Evolutionary conservation across 2,329 filamentous ascomycete genomes (phyloP).

Genomic region (Blastomyces gilchristii): DNA sequence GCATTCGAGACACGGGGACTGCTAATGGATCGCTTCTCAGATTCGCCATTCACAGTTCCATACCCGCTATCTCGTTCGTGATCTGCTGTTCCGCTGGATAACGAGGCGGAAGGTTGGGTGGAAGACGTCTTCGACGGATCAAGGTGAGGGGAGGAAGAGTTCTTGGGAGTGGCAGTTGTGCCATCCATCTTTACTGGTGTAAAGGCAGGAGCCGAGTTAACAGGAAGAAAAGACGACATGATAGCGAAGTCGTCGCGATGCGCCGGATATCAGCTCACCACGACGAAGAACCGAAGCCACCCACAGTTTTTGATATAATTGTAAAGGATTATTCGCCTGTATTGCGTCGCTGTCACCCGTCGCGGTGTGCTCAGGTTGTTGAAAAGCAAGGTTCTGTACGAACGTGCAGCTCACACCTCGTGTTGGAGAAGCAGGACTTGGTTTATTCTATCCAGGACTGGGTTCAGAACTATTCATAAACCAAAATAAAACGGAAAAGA

Average conservation of each 20-base stretch:
- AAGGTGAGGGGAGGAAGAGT: constrained; percentile 36
- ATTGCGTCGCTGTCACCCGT: background rate
- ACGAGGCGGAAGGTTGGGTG: background rate
- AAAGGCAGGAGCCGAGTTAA: constrained; percentile 46
- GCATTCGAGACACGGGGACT: background rate
- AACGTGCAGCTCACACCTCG: background rate
- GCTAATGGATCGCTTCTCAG: background rate
- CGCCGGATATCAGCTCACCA: constrained; percentile 21
- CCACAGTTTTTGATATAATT: background rate
- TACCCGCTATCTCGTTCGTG: constrained; percentile 5
- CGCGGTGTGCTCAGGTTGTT: background rate
- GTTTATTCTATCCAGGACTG: background rate
- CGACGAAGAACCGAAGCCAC: constrained; percentile 14
- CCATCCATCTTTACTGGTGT: constrained; percentile 37
- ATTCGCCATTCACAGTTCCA: background rate
- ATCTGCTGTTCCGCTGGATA: background rate
- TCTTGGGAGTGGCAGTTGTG: constrained; percentile 37
- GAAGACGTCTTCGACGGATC: constrained; percentile 30
- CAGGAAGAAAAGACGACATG: constrained; percentile 52
- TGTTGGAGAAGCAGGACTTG: background rate
- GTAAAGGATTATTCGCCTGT: background rate
- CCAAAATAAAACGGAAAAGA: background rate
- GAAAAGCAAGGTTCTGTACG: background rate
- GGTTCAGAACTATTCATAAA: background rate
- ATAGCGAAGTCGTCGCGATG: constrained; percentile 23